Conservation (phyloP, 768 basidiomycete genomes). For the Hygrophoropsis aurantiaca region DNA sequence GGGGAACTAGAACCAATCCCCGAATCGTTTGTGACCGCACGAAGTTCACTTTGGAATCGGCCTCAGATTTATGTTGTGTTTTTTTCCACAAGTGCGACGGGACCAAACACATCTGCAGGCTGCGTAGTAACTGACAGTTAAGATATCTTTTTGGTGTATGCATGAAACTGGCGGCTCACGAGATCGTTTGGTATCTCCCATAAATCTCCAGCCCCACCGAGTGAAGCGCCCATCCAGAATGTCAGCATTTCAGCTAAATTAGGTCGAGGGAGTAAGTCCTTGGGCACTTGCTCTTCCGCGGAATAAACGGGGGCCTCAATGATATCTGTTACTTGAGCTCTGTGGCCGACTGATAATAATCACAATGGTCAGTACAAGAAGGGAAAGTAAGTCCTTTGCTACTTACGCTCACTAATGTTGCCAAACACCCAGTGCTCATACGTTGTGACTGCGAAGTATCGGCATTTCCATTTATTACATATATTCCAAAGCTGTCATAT, state of each 20-base stretch:
- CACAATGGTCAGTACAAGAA: background rate
- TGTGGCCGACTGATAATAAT: conserved; percentile 5
- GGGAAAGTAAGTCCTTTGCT: background rate
- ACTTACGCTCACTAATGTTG: conserved; percentile 8
- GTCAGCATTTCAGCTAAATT: conserved; percentile 11
- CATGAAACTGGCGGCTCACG: too few species aligned
- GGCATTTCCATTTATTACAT: conserved; percentile 9
- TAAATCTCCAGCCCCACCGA: background rate
- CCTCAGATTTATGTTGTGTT: too few species aligned
- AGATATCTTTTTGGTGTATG: too few species aligned
- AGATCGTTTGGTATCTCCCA: background rate
- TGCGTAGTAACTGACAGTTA: too few species aligned
- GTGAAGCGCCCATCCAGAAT: conserved; percentile 11
- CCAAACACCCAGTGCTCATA: conserved; percentile 18
- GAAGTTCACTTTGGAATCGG: too few species aligned
- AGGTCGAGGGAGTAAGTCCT: background rate
- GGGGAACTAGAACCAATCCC: too few species aligned
- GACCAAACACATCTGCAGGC: too few species aligned
- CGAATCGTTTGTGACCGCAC: too few species aligned
- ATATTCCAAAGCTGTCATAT: conserved; percentile 14
- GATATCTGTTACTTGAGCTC: conserved; percentile 8
- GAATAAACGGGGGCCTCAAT: conserved; percentile 12
- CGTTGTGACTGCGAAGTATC: conserved; percentile 14
- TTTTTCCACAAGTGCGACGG: too few species aligned
- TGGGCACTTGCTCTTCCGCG: background rate